Percentiles rank a stretch among this genome's conserved stretches.
phyloP scores from a whole-genome alignment of 768 basidiomycete species.

The Austroboletus festivus region DNA sequence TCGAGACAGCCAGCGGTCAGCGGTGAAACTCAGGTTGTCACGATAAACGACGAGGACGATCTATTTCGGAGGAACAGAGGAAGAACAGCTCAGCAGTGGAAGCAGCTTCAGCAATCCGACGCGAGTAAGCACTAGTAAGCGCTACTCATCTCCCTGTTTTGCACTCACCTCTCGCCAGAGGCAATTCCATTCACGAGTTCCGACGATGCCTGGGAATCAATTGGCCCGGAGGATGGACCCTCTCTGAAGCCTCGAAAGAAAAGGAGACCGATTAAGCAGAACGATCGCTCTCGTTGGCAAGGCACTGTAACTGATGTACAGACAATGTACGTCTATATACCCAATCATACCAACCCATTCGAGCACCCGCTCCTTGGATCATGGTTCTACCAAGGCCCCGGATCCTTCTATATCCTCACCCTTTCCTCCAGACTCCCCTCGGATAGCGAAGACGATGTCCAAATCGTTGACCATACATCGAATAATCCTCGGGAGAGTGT shows the following conservation, averaged over 20 bases:
- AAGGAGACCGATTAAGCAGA: conserved; percentile 33
- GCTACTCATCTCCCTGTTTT: not conserved
- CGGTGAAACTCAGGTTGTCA: conserved; percentile 4
- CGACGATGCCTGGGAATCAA: conserved; percentile 23
- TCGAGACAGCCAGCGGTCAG: conserved; percentile 13
- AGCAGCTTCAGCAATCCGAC: conserved; percentile 50
- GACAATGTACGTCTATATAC: conserved; percentile 37
- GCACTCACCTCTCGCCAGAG: conserved; percentile 19
- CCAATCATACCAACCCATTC: not conserved
- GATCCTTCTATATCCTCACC: conserved; percentile 3
- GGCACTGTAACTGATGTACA: conserved; percentile 36
- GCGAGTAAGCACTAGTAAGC: conserved; percentile 55
- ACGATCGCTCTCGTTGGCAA: conserved; percentile 42
- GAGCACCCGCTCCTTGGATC: no score
- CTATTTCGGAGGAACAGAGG: conserved; percentile 67
- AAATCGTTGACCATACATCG: conserved; percentile 38
- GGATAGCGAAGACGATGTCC: conserved; percentile 45
- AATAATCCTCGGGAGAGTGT: conserved; percentile 2
- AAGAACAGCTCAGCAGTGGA: conserved; percentile 56
- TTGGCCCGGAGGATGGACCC: conserved; percentile 17
- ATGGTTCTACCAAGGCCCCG: conserved; percentile 5
- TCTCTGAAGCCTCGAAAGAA: conserved; percentile 39
- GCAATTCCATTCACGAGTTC: conserved; percentile 19
- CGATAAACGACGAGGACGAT: conserved; percentile 56
- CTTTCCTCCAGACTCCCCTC: conserved; percentile 31